Base-by-base conservation (phyloP, 805 yeast species). In the Ogataea degrootiae region DNA sequence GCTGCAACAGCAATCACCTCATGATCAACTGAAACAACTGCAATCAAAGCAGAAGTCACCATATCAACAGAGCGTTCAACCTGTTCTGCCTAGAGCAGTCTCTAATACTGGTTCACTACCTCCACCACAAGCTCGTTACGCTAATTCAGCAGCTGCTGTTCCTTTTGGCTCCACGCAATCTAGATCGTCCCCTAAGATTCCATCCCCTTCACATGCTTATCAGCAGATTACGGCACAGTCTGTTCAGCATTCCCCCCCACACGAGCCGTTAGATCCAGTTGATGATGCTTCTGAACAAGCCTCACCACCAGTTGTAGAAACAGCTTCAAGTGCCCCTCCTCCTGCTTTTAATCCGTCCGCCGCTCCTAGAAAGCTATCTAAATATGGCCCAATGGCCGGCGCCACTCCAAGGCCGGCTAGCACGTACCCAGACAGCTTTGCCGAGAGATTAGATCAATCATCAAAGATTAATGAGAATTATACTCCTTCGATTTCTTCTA, bases 401-500 rank as follows among this genome's bases (percentile, higher is more conserved):
- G 42, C 46, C 2, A 33, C 34, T 12, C 34, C 46, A 9, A 39
- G 46, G 15, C 46, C 42, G 8, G 39, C 34, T 15, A 7, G 34
- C 4, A 7, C 31, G 1, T 19, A 22, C 21, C 6, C 23, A n/a
- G 46, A 26, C 21, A 16, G 39, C 15, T 38, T 43, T 15, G 16
- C 35, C n/a, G 46, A 37, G 16, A 43, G 22, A 15, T 17, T 43
- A 19, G 46, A 43, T 21, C 38, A 22, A 14, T 19, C 33, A 5
- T 31, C 15, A 14, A 15, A 21, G 2, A 31, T n/a, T 16, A 37
- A 29, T 21, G 54, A 46, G 9, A 44, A 38, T 8, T 46, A 49
- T 37, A 45, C 45, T 11, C 52, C 49, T 34, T 48, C 53, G 11
- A 39, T 43, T 23, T 47, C 54, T 2, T 55, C 58, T 6, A 53